phyloP scores from a whole-genome alignment of 1,139 yeast species.

The Zygosaccharomyces pseudobailii region DNA sequence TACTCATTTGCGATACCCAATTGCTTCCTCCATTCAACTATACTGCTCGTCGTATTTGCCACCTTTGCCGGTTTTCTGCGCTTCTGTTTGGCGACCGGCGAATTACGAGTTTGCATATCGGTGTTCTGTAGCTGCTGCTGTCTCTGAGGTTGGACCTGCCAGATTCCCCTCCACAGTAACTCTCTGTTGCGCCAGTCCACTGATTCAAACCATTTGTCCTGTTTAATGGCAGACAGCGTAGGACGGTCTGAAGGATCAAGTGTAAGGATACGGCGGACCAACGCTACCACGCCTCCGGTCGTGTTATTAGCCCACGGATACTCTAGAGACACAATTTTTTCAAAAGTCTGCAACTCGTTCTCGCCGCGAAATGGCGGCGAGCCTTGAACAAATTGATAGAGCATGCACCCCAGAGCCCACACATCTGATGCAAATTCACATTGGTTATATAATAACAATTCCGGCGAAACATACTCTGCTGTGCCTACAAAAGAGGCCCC shows the following conservation, averaged over 20 bases:
- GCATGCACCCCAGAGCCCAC: constrained; percentile 80
- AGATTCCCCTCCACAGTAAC: constrained; percentile 56
- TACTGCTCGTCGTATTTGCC: constrained; percentile 31
- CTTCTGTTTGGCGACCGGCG: constrained; percentile 28
- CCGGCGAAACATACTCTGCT: constrained; percentile 78
- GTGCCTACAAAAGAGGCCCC: constrained; percentile 75
- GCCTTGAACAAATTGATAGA: constrained; percentile 72
- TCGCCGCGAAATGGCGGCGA: constrained; percentile 76
- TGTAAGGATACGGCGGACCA: constrained; percentile 51
- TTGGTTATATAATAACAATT: constrained; percentile 58
- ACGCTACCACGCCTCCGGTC: constrained; percentile 35
- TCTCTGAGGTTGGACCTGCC: constrained; percentile 22
- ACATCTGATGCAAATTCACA: constrained; percentile 73
- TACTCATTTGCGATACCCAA: constrained; percentile 23
- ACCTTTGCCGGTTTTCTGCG: constrained; percentile 29
- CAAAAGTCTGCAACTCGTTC: constrained; percentile 70
- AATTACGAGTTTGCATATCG: constrained; percentile 26
- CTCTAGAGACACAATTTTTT: constrained; percentile 58
- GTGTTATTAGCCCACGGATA: constrained; percentile 48
- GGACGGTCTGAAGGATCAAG: constrained; percentile 64
- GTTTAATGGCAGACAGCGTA: constrained; percentile 58
- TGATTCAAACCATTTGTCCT: constrained; percentile 67
- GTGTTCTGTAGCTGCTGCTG: constrained; percentile 26
- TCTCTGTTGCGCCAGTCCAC: constrained; percentile 61
- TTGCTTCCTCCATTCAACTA: constrained; percentile 35